These are phyloP conservation scores for Trichoderma sp. DNA, from an alignment of 2,329 filamentous ascomycete genomes.

Conservation along the genomic window DNA sequence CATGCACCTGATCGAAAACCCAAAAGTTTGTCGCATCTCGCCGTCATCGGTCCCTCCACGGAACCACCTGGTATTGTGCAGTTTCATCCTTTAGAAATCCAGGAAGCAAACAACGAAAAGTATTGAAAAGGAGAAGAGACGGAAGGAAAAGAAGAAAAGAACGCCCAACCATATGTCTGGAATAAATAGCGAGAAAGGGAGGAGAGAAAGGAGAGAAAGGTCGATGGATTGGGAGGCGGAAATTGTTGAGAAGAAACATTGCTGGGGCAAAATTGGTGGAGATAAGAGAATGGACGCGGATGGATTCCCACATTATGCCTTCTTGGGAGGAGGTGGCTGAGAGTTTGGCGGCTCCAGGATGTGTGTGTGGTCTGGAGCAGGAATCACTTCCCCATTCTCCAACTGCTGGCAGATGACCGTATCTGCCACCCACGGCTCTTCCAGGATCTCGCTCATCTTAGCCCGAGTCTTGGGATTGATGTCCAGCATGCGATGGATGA, in stretches of 20 bases:
- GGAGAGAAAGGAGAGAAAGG: neutral
- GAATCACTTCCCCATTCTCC: conserved; percentile 68
- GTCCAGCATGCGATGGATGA: conserved; percentile 91
- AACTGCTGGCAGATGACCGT: conserved; percentile 83
- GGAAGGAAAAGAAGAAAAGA: neutral
- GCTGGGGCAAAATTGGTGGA: neutral
- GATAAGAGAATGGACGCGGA: neutral
- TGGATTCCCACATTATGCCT: neutral
- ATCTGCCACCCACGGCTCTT: conserved; percentile 86
- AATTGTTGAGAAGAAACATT: neutral
- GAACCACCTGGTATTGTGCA: conserved; percentile 19
- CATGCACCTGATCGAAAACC: neutral
- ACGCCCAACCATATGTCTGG: conserved; percentile 1
- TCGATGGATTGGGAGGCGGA: neutral
- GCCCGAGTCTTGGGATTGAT: conserved; percentile 82
- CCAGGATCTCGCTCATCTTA: conserved; percentile 80
- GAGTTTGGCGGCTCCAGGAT: conserved; percentile 73
- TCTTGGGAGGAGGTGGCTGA: conserved; percentile 36
- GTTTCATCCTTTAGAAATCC: conserved; percentile 13
- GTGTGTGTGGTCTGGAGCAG: conserved; percentile 78
- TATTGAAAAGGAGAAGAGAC: too few species aligned
- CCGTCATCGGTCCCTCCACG: neutral
- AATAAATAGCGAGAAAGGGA: neutral
- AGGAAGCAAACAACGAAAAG: neutral
- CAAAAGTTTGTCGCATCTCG: conserved; percentile 4